Evolutionary conservation across 1,284 basidiomycete species (phyloP), one percentile per base, ranked within the genome.

Genomic region (Sporisorium graminicola): DNA sequence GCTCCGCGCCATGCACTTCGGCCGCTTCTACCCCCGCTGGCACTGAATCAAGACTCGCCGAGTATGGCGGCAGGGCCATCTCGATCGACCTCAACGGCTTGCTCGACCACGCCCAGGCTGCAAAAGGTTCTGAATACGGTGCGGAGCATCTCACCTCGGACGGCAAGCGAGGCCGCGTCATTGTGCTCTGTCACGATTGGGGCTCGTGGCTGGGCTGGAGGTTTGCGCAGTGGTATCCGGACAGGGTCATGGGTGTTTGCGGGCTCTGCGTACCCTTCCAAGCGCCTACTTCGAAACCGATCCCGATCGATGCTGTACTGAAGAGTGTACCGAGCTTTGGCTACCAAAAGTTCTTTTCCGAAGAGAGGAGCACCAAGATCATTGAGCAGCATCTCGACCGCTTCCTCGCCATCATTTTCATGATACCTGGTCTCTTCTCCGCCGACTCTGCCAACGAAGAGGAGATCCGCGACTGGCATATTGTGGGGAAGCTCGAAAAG

Each of bases 141-240:
- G 66, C 65, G 9, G 67, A 67, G 27, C 47, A 58, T 43, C 43
- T 65, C 44, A 65, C 68, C 1, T 60, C 67, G 13, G 64, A 70
- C 16, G 76, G 78, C 27, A 58, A 63, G 8, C 58, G 64, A 3
- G 78, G 78, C 16, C 65, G 69, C 3, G 73, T 82, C 42, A 72
- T 80, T 35, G 77, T 82, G 18, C 58, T 82, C 14, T 67, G 65
- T 42, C 80, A 82, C 49, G 80, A 82, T 58, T 82, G 80, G 80
- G 80, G 80, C 33, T 70, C 74, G 8, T 80, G 71, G 65, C 63
- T 82, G 12, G 68, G 73, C 3, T 82, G 80, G 80, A 68, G 69
- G 24, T 72, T 78, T 22, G 78, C 73, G 1, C 72, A 72, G 52
- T 76, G 75, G 68, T 65, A 71, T 29, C 76, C 78, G 3, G 52